A percentile compares a stretch with the other conserved stretches of the same genome.
These are phyloP conservation scores for Gossypium herbaceum DNA, from an alignment of 345 rosid genomes.

Conservation along the genomic window DNA sequence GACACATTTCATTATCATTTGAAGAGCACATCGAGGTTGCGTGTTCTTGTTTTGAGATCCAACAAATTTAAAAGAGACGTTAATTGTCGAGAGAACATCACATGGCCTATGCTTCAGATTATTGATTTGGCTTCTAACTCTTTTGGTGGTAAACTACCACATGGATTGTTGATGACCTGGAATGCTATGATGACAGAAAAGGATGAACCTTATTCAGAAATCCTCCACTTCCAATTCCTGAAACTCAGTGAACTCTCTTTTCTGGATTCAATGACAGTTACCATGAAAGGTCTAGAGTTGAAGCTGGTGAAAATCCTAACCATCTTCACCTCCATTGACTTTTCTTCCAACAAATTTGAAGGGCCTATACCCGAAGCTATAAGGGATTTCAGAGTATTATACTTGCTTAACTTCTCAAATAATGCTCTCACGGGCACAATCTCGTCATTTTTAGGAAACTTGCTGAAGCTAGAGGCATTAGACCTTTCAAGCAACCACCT, in stretches of 20 bases:
- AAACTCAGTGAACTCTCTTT: constrained; percentile 3
- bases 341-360: constrained; percentile 26
- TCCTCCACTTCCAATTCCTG: constrained; percentile 19
- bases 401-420: constrained; percentile 30
- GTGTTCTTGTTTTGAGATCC: constrained; percentile 34
- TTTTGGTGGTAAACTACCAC: constrained; percentile 25
- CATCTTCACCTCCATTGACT: constrained; percentile 36
- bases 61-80: constrained; percentile 22
- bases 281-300: constrained; percentile 36
- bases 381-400: constrained; percentile 19
- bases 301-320: constrained; percentile 42
- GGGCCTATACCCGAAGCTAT: constrained; percentile 28
- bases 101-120: constrained; percentile 37
- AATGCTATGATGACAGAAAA: constrained; percentile 28
- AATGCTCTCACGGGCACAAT: constrained; percentile 19
- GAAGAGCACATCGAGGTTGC: constrained; percentile 24
- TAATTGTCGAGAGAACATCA: constrained; percentile 1
- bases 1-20: constrained; percentile 40
- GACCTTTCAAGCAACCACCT: constrained; percentile 32
- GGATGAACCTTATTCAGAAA: background rate
- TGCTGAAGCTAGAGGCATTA: constrained; percentile 23
- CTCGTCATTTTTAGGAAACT: constrained; percentile 20
- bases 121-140: constrained; percentile 34
- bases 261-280: constrained; percentile 36
- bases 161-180: constrained; percentile 19